Conservation (phyloP, 2,329 filamentous ascomycete species). For the Fusarium sulawesiense region DNA sequence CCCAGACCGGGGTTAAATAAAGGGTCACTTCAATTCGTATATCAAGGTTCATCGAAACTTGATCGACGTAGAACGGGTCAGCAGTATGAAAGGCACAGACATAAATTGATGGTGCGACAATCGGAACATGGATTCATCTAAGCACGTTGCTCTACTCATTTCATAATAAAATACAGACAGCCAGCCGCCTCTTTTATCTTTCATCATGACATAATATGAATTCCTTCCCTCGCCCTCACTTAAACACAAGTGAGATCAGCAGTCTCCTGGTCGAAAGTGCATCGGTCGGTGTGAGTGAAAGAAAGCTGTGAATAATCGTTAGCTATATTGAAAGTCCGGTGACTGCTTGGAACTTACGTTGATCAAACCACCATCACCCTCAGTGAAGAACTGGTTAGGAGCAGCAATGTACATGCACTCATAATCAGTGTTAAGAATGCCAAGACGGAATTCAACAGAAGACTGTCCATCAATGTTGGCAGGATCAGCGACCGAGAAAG, state of each 20-base stretch:
- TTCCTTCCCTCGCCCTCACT: not conserved
- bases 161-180: not conserved
- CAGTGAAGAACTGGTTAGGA: slow-evolving; percentile 12
- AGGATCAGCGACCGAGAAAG: slow-evolving; percentile 3
- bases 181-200: not conserved
- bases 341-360: no score
- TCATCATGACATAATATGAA: not conserved
- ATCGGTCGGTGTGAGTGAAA: slow-evolving; percentile 11
- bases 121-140: not conserved
- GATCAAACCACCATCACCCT: slow-evolving; percentile 10
- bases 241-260: slow-evolving; percentile 16
- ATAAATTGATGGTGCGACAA: not conserved
- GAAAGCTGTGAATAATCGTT: not conserved
- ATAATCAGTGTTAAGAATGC: slow-evolving; percentile 13
- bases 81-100: not conserved
- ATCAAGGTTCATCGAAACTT: not conserved
- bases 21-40: no score
- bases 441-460: slow-evolving; percentile 4
- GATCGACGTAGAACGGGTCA: accelerated
- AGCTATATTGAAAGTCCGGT: no score
- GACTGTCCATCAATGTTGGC: slow-evolving; percentile 18
- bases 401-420: slow-evolving; percentile 24
- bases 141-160: not conserved
- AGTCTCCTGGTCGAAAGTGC: slow-evolving; percentile 4
- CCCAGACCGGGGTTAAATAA: no score